Conservation (phyloP, 768 basidiomycete genomes). For the Psilocybe cubensis region DNA sequence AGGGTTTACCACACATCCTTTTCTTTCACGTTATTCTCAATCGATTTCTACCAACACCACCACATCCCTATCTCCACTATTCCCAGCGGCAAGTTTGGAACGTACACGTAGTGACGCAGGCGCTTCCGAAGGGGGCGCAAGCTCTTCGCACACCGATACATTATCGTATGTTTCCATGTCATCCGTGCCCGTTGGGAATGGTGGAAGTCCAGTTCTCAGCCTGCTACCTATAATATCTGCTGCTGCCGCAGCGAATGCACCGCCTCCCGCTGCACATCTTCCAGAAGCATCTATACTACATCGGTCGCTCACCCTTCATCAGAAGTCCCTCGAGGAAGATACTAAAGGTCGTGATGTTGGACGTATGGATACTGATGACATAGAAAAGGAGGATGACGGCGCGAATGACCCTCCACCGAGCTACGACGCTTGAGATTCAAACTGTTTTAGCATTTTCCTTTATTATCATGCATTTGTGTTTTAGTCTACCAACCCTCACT, state of each 20-base stretch:
- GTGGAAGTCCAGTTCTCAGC: background rate
- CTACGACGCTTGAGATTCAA: constrained; percentile 20
- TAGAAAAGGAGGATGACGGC: constrained; percentile 3
- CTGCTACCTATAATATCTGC: constrained; percentile 2
- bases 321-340: constrained; percentile 30
- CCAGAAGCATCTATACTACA: constrained; percentile 20
- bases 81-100: constrained; percentile 10
- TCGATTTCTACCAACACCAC: constrained; percentile 4
- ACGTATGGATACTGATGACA: constrained; percentile 1
- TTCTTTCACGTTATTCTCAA: constrained; percentile 6
- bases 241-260: background rate
- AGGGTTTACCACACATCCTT: constrained; percentile 14
- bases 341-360: constrained; percentile 11
- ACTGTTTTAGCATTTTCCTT: constrained; percentile 2
- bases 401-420: constrained; percentile 23
- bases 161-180: constrained; percentile 7
- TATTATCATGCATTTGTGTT: background rate
- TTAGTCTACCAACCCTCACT: background rate
- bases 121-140: constrained; percentile 14
- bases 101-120: constrained; percentile 14
- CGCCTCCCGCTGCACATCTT: background rate
- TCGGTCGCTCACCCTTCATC: constrained; percentile 23
- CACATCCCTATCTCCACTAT: constrained; percentile 17
- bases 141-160: constrained; percentile 18
- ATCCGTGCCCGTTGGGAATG: background rate